Evolutionary conservation across 805 yeast species (phyloP).

Genomic region (Ogataea paraovalis): DNA sequence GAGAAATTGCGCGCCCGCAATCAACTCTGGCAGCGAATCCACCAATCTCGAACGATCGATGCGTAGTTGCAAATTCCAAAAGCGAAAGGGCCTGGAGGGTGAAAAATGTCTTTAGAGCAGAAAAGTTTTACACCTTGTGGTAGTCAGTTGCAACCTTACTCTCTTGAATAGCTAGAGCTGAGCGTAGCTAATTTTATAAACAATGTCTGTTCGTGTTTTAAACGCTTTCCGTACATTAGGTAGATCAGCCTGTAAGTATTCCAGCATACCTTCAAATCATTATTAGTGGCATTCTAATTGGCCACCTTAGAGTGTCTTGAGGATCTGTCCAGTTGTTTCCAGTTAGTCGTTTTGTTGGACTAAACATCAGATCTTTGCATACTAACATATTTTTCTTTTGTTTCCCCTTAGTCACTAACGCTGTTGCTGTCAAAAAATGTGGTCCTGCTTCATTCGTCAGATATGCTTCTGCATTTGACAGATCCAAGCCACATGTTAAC

Average conservation of each 20-base stretch:
- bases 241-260: constrained; percentile 23
- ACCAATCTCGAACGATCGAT: not conserved
- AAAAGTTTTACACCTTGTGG: not conserved
- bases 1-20: not conserved
- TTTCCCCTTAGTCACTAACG: not conserved
- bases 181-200: constrained; percentile 1
- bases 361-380: no score
- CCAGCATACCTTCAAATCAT: not conserved
- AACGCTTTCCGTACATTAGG: constrained; percentile 27
- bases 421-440: constrained; percentile 15
- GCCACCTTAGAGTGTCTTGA: no score
- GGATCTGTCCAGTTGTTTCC: no score
- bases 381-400: not conserved
- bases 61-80: not conserved
- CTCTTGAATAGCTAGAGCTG: not conserved
- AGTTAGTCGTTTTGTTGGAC: no score
- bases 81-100: not conserved
- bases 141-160: not conserved
- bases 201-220: constrained; percentile 31
- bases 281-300: no score
- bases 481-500: constrained; percentile 95
- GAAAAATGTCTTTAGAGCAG: not conserved
- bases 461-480: constrained; percentile 75
- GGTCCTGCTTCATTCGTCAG: constrained; percentile 25
- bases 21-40: not conserved